Conservation (phyloP, 768 basidiomycete species). For the Lentinula sp. region DNA sequence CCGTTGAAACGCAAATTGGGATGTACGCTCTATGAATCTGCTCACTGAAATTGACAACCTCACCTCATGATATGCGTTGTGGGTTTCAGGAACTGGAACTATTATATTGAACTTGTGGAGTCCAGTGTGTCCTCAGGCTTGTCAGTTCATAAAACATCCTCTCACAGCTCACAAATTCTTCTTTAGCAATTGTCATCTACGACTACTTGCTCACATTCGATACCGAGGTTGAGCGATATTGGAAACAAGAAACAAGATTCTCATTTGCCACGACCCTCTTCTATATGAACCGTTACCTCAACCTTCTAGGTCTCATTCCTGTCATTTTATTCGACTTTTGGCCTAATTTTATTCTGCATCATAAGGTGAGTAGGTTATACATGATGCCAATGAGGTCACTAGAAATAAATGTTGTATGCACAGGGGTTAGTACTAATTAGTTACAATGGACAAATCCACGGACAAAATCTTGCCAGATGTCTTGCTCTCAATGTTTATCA, state of each 20-base stretch:
- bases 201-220: neutral
- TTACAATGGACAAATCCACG: no score
- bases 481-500: neutral
- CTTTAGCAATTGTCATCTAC: neutral
- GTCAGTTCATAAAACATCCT: no score
- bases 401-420: neutral
- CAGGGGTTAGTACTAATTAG: neutral
- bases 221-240: neutral
- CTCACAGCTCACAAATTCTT: no score
- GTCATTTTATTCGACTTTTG: neutral
- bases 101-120: no score
- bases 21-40: no score
- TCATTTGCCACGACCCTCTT: neutral
- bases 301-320: neutral
- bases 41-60: no score
- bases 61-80: no score
- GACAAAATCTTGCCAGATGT: neutral
- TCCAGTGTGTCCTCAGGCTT: no score
- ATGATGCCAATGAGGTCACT: neutral
- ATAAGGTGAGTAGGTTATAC: neutral
- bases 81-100: no score
- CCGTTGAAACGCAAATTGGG: no score
- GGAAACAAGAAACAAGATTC: neutral
- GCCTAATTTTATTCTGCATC: neutral
- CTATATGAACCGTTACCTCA: neutral